Evolutionary conservation across 2,329 filamentous ascomycete species (phyloP), one percentile per base, ranked within the genome.

Genomic region (Magnaporthiopsis incrustans): DNA sequence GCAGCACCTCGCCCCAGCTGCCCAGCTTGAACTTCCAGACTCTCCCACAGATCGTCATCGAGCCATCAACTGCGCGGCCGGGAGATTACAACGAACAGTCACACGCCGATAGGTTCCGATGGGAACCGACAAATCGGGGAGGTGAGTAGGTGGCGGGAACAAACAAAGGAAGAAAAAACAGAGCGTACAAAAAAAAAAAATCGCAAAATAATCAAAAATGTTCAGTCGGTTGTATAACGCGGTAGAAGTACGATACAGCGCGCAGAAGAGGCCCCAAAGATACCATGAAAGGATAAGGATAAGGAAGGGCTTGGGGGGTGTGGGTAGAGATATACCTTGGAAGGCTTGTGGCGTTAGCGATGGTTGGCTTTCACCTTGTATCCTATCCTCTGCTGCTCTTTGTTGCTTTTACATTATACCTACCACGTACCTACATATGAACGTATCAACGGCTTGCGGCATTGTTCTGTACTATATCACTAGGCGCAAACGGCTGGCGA

Each of bases 11-110:
- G 8, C 81, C 81, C 0, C 82, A 80, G 67, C 73, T 86, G 60
- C 83, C 84, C 2, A 85, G 80, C 68, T 69, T 87, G 67, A 77
- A 78, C 60, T 75, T 86, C 38, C 69, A 72, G 25, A 71, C 71
- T 33, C 72, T 87, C 32, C 85, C 85, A 3, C 79, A 81, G 67
- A 88, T 88, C 69, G 79, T 86, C 32, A 81, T 86, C 60, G 81
- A 87, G 69, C 81, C 82, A n/a, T 81, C 78, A 30, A 79, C 76
- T 57, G 76, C 76, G 6, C 70, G 70, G 61, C 74, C 77, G 22
- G 59, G 67, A 25, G 44, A 53, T 53, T 10, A n/a, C 11, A 53
- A 53, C 44, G 44, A 53, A n/a, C 44, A 53, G 2, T 5, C 44
- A 11, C 22, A 4, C 5, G 18, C 44, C 22, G n/a, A n/a, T 53